Evolutionary conservation across 2,329 filamentous ascomycete species (phyloP).

Genomic region (Neurospora sp.): DNA sequence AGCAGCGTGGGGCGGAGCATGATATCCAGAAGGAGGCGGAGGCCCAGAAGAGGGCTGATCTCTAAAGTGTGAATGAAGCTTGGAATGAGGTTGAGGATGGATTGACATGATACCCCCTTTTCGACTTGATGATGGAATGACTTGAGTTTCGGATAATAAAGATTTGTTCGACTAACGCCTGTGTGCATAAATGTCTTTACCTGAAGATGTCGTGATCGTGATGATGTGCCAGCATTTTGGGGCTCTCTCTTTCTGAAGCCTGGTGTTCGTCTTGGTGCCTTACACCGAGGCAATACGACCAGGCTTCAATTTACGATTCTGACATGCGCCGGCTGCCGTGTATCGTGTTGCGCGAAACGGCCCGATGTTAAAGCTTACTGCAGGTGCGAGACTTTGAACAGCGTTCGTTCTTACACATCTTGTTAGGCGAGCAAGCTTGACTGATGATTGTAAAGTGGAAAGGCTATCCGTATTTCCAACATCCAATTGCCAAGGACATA

Average conservation of each 20-base stretch:
- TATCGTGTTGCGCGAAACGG: not conserved
- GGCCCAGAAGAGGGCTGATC: slow-evolving; percentile 19
- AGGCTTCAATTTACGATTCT: not conserved
- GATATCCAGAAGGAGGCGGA: slow-evolving; percentile 67
- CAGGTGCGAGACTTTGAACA: not conserved
- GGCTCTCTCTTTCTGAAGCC: too few relatives aligned
- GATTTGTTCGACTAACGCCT: fast-evolving
- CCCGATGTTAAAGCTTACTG: not conserved
- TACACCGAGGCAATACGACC: not conserved
- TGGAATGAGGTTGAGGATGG: not conserved
- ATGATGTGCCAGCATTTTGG: too few relatives aligned
- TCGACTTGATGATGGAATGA: not conserved
- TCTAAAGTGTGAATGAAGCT: not conserved
- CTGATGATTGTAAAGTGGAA: not conserved
- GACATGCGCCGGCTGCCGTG: not conserved
- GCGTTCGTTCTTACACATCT: not conserved
- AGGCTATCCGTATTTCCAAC: not conserved
- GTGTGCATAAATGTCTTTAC: too few relatives aligned
- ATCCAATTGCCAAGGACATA: not conserved
- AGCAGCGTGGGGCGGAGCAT: slow-evolving; percentile 71
- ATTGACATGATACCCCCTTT: not conserved
- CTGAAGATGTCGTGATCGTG: too few relatives aligned
- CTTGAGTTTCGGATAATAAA: not conserved
- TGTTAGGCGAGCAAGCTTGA: not conserved
- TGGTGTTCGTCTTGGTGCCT: too few relatives aligned